phyloP scores from a whole-genome alignment of 1,284 basidiomycete species.

The Apiotrichum montevideense region DNA sequence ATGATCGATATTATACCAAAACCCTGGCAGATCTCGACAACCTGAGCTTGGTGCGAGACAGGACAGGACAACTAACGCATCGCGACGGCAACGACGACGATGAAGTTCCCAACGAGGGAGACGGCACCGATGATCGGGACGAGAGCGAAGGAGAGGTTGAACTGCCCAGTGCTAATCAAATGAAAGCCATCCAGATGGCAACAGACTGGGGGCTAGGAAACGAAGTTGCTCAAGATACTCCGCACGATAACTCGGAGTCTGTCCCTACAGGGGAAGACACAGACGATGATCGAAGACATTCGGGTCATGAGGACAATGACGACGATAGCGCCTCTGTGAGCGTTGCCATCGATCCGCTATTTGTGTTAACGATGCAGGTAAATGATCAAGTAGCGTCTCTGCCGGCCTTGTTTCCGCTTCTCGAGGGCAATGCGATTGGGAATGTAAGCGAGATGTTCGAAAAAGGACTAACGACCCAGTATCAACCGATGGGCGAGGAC shows the following conservation, averaged over 20 bases:
- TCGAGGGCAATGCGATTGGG: no score
- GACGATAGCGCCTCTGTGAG: background rate
- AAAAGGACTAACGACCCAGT: slow-evolving; percentile 3
- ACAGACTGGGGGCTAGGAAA: slow-evolving; percentile 26
- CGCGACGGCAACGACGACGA: background rate
- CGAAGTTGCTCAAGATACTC: background rate
- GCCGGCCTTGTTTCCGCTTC: no score
- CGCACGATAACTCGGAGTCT: no score
- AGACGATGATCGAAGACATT: slow-evolving; percentile 12
- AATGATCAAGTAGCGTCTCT: no score
- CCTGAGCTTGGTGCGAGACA: slow-evolving; percentile 23
- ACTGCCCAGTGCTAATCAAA: background rate
- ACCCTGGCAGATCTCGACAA: slow-evolving; percentile 33
- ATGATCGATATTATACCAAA: slow-evolving; percentile 33
- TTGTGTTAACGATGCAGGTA: no score
- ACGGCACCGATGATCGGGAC: slow-evolving; percentile 39
- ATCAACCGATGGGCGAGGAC: slow-evolving; percentile 59
- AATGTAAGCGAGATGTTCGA: background rate
- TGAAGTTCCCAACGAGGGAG: slow-evolving; percentile 4
- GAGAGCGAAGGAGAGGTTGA: slow-evolving; percentile 29
- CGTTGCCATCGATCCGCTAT: background rate
- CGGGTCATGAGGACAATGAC: slow-evolving; percentile 15
- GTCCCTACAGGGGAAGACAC: background rate
- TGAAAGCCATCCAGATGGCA: slow-evolving; percentile 4
- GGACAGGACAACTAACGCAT: slow-evolving; percentile 12